Base-by-base conservation (phyloP, 257 asterid genomes). In the Sherardia arvensis region DNA sequence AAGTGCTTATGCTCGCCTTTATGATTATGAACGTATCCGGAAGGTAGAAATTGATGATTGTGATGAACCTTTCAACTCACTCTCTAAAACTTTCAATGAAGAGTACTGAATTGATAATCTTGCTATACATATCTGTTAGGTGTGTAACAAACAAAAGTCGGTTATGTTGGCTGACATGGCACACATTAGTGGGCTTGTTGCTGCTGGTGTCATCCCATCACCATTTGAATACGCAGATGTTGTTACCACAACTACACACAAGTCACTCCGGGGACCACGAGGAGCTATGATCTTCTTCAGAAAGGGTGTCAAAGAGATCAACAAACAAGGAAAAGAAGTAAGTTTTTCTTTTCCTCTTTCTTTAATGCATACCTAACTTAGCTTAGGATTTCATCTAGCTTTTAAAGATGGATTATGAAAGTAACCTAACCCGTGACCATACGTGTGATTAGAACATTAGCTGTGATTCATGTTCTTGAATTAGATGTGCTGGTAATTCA, bases 221-320 rank as follows among this genome's bases (percentile, higher is more conserved):
- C 99, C 99, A 49, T 92, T 92, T 71, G 95, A 85, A 48, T 87
- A 79, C 78, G 99, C 99, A 49, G 97, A 92, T 70, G 90, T 92
- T 56, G 99, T 92, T 60, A 89, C 99, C 59, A 89, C 99, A 23
- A 92, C 99, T 29, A 92, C 99, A 36, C 99, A 89, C 85, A 92
- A 92, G 69, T 92, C 99, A 51, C 81, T 92, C 34, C 93, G 96
- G 54, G 97, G 99, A 23, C 97, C 99, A 40, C 97, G 96, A 59
- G 99, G 99, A 69, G 99, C 99, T 27, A 92, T 92, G 97, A 92
- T 92, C 68, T 89, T 92, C 81, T 89, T 84, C 69, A 82, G 97
- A 71, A 92, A 89, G 70, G 99, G 99, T 53, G 74, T 85, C 51
- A 92, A 89, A 76, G 96, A 84, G 87, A 80, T 84, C 49, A 89